A percentile compares a stretch with the other conserved stretches of the same genome.
Conservation (phyloP, 2,329 filamentous ascomycete genomes). For the Colletotrichum eremochloae region DNA sequence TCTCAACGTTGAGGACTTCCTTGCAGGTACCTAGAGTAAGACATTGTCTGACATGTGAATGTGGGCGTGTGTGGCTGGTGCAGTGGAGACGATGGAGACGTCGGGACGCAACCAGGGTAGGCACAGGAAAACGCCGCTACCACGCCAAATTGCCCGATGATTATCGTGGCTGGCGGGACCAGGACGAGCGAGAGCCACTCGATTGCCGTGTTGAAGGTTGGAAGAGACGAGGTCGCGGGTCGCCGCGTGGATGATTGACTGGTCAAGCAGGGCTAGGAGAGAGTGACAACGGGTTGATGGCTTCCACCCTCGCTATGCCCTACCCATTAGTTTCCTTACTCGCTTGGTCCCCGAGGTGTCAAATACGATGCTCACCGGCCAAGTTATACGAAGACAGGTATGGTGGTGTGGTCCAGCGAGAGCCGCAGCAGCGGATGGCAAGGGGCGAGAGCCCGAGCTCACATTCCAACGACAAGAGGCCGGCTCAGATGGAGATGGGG, state of each 20-base stretch:
- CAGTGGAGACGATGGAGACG: not conserved
- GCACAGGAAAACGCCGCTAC: conserved; percentile 8
- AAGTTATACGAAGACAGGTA: not conserved
- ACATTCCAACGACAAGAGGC: not conserved
- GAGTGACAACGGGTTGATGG: conserved; percentile 7
- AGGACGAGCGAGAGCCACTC: not conserved
- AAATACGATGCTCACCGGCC: not conserved
- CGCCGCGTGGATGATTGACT: not conserved
- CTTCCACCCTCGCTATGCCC: not conserved
- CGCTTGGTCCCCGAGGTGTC: conserved; percentile 19
- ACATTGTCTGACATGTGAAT: conserved; percentile 40
- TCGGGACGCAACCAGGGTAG: conserved; percentile 9
- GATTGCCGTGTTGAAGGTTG: not conserved
- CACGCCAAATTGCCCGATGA: conserved; percentile 24
- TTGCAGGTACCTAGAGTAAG: conserved; percentile 15
- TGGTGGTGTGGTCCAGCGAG: not conserved
- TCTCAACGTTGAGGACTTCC: conserved; percentile 34
- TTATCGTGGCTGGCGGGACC: conserved; percentile 18
- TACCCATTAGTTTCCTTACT: not conserved
- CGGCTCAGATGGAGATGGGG: not conserved
- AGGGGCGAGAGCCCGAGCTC: not conserved
- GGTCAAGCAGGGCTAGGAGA: not conserved
- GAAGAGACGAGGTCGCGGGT: conserved; percentile 2
- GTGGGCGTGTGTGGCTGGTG: conserved; percentile 35
- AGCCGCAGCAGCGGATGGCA: not conserved